phyloP scores from a whole-genome alignment of 2,329 filamentous ascomycete genomes.

The Cercospora canescens region DNA sequence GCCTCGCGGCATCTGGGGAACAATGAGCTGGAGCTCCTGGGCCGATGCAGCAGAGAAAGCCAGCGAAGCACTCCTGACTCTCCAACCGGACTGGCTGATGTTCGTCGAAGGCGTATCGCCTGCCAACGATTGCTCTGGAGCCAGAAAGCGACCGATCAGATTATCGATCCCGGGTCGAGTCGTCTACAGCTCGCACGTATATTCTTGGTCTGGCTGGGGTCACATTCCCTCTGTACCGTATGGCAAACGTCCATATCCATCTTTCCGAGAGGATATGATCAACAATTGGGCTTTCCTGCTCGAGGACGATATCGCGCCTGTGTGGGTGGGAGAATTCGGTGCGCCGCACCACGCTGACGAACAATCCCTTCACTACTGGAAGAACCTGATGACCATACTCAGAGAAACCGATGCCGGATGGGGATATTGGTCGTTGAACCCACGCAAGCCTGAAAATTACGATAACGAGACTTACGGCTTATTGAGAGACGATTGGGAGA shows the following conservation, averaged over 20 bases:
- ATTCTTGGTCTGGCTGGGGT: slow-evolving; percentile 69
- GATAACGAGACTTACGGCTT: slow-evolving; percentile 62
- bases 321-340: slow-evolving; percentile 70
- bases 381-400: slow-evolving; percentile 61
- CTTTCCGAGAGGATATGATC: slow-evolving; percentile 64
- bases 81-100: slow-evolving; percentile 66
- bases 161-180: slow-evolving; percentile 58
- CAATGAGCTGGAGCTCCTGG: slow-evolving; percentile 67
- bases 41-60: slow-evolving; percentile 64
- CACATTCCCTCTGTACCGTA: slow-evolving; percentile 56
- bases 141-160: slow-evolving; percentile 55
- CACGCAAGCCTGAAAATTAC: slow-evolving; percentile 60
- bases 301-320: slow-evolving; percentile 56
- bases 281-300: slow-evolving; percentile 67
- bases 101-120: slow-evolving; percentile 68
- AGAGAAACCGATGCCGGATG: slow-evolving; percentile 54
- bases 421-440: slow-evolving; percentile 71
- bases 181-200: slow-evolving; percentile 69
- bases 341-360: slow-evolving; percentile 55
- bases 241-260: slow-evolving; percentile 59
- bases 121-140: slow-evolving; percentile 64
- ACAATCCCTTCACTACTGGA: slow-evolving; percentile 66
- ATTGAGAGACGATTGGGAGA: slow-evolving; percentile 64
- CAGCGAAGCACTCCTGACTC: slow-evolving; percentile 59
- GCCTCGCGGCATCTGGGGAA: slow-evolving; percentile 67